Conservation (phyloP, 768 basidiomycete genomes). For the Boletales sp. region DNA sequence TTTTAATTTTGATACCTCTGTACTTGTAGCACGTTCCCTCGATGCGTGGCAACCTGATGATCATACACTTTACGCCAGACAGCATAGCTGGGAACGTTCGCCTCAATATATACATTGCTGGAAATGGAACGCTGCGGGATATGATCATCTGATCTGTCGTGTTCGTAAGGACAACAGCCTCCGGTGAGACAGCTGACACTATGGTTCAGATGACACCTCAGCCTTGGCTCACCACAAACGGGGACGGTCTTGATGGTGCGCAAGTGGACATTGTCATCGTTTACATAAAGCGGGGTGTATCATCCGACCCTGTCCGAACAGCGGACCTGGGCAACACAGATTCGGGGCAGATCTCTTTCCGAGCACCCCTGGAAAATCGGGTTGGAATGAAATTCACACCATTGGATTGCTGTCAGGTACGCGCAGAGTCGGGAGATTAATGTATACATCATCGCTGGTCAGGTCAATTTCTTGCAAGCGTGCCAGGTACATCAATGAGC, state of each 20-base stretch:
- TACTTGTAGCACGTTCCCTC: slow-evolving; percentile 15
- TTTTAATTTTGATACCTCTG: slow-evolving; percentile 15
- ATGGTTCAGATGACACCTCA: neutral
- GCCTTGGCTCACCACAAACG: neutral
- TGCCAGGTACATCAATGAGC: neutral
- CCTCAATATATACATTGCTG: slow-evolving; percentile 8
- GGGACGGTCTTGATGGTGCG: slow-evolving; percentile 1
- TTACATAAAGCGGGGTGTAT: neutral
- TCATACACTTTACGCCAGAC: neutral
- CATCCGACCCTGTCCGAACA: slow-evolving; percentile 23
- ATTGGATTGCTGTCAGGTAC: slow-evolving; percentile 22
- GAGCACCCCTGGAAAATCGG: slow-evolving; percentile 19
- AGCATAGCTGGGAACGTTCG: neutral
- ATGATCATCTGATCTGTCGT: neutral
- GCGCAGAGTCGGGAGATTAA: slow-evolving; percentile 10
- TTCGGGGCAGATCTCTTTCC: slow-evolving; percentile 18
- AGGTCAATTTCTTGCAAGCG: neutral
- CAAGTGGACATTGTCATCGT: slow-evolving; percentile 4
- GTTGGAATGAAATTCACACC: slow-evolving; percentile 18
- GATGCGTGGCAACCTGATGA: slow-evolving; percentile 5
- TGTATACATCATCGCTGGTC: slow-evolving; percentile 1
- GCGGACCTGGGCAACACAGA: slow-evolving; percentile 9
- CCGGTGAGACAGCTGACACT: neutral
- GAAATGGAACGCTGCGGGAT: neutral
- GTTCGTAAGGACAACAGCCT: too few relatives aligned